Evolutionary conservation across 2,329 filamentous ascomycete genomes (phyloP).

Genomic region (Colletotrichum trifolii): DNA sequence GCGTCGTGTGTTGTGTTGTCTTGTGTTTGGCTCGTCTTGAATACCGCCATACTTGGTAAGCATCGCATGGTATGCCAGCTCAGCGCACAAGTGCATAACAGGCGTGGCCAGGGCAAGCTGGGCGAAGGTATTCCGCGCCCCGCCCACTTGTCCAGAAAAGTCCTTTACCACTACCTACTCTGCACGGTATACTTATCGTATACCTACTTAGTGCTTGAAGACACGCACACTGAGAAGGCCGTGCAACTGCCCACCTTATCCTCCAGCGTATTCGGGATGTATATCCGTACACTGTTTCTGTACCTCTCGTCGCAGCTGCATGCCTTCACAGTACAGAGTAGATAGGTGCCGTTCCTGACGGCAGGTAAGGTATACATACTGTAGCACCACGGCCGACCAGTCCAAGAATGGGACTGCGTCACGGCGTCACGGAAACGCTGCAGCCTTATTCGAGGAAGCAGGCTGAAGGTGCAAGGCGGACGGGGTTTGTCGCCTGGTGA

Average conservation of each 20-base stretch:
- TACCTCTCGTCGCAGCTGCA: neutral
- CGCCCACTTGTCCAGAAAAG: no score
- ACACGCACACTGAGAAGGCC: no score
- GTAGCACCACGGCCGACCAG: slow-evolving; percentile 23
- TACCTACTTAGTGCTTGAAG: no score
- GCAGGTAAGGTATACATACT: slow-evolving; percentile 15
- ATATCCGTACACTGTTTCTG: neutral
- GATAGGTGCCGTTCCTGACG: slow-evolving; percentile 25
- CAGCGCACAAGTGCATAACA: slow-evolving; percentile 16
- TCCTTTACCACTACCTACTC: no score
- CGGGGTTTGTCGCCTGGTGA: slow-evolving; percentile 30
- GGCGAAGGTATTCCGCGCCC: slow-evolving; percentile 5
- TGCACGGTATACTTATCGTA: no score
- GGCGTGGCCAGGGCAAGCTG: slow-evolving; percentile 15
- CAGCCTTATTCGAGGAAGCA: slow-evolving; percentile 36
- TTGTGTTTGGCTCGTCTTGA: slow-evolving; percentile 19
- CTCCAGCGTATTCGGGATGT: no score
- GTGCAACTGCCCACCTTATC: no score
- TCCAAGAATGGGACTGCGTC: slow-evolving; percentile 20
- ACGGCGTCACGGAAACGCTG: slow-evolving; percentile 13
- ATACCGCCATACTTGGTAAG: no score
- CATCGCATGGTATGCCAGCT: slow-evolving; percentile 27
- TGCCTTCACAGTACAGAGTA: neutral
- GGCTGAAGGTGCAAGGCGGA: slow-evolving; percentile 4
- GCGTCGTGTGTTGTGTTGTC: slow-evolving; percentile 17